Evolutionary conservation across 2,329 filamentous ascomycete genomes (phyloP).

Genomic region (Dryadomyces quercus-mongolicae): DNA sequence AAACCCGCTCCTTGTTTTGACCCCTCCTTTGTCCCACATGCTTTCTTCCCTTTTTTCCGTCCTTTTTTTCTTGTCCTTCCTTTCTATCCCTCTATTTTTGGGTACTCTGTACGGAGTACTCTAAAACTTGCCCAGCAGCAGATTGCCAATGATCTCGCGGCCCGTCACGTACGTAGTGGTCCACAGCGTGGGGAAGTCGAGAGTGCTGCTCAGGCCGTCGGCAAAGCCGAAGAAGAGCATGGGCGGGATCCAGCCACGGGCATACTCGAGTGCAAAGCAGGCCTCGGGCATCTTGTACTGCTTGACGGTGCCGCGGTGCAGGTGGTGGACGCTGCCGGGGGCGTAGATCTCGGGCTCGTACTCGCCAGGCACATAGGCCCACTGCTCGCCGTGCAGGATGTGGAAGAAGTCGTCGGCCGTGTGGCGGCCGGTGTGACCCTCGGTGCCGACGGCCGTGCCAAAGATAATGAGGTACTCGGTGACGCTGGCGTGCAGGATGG

Average conservation of each 20-base stretch:
- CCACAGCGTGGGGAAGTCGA: conserved; percentile 80
- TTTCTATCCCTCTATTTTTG: conserved; percentile 8
- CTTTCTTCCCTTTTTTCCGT: not conserved
- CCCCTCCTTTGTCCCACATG: no score
- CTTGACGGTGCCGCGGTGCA: conserved; percentile 59
- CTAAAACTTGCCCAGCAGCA: conserved; percentile 60
- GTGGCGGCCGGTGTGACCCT: conserved; percentile 80
- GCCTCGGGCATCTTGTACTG: conserved; percentile 70
- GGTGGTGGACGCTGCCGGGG: conserved; percentile 58
- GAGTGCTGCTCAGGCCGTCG: conserved; percentile 65
- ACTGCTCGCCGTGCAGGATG: conserved; percentile 69
- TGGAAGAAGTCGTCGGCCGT: conserved; percentile 92
- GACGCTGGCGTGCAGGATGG: conserved; percentile 75
- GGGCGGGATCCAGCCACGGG: conserved; percentile 79
- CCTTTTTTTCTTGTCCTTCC: not conserved
- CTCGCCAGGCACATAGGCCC: conserved; percentile 58
- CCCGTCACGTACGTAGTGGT: conserved; percentile 63
- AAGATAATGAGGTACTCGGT: conserved; percentile 90
- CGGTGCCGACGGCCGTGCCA: conserved; percentile 70
- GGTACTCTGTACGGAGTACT: no score
- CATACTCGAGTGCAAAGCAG: conserved; percentile 77
- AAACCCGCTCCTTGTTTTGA: no score
- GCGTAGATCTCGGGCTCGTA: conserved; percentile 60
- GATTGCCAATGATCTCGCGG: conserved; percentile 62
- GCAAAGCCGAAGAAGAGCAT: conserved; percentile 88